phyloP scores from a whole-genome alignment of 1,284 basidiomycete genomes.

The Ceratobasidium theobromae region DNA sequence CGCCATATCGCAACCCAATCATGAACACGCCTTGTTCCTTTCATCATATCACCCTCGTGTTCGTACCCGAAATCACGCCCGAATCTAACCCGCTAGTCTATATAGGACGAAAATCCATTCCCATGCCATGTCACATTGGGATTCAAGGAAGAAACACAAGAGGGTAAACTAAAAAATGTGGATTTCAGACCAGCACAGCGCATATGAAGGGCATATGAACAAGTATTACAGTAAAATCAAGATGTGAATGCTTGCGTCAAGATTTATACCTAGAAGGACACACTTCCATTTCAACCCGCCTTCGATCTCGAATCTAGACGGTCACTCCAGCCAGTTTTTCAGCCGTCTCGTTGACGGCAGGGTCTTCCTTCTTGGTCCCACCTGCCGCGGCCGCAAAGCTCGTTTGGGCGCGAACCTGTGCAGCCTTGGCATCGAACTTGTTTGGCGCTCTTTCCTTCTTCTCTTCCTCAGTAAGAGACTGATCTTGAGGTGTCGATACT shows the following conservation, averaged over 20 bases:
- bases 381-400: conserved; percentile 36
- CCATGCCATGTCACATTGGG: not conserved
- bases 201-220: conserved; percentile 3
- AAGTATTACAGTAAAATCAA: not conserved
- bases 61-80: too few relatives aligned
- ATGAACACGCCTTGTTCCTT: not conserved
- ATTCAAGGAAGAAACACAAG: not conserved
- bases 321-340: conserved; percentile 13
- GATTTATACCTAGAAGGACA: not conserved
- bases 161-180: not conserved
- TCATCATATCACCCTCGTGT: not conserved
- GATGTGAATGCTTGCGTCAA: not conserved
- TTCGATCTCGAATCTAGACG: not conserved
- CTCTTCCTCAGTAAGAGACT: not conserved
- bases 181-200: conserved; percentile 2
- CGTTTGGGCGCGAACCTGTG: conserved; percentile 29
- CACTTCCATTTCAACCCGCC: not conserved
- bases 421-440: conserved; percentile 26
- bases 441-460: not conserved
- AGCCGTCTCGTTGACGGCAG: not conserved
- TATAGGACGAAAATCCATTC: not conserved
- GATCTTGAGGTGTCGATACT: not conserved
- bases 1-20: too few relatives aligned
- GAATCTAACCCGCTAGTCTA: not conserved
- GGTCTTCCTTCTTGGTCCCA: not conserved